Evolutionary conservation across 169 alveolate genomes (phyloP).

Genomic region (Cryptosporidium muris): DNA sequence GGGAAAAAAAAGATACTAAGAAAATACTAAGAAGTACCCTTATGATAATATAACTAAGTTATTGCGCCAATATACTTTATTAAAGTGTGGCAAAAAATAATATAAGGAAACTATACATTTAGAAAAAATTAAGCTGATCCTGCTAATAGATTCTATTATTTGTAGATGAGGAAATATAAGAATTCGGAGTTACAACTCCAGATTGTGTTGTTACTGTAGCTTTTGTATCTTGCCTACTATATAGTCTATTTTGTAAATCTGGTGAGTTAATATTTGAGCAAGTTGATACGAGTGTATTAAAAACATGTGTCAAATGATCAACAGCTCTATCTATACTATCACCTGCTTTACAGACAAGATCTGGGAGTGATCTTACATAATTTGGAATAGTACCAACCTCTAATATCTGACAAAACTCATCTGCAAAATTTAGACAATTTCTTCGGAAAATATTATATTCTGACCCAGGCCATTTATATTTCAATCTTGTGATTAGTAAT

Average conservation of each 20-base stretch:
- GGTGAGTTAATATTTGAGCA: slow-evolving; percentile 28
- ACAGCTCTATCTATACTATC: slow-evolving; percentile 55
- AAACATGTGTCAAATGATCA: slow-evolving; percentile 15
- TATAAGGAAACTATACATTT: too few species aligned
- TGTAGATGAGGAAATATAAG: too few species aligned
- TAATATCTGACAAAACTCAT: slow-evolving; percentile 49
- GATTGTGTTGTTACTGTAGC: too few species aligned
- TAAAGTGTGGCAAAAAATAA: neutral
- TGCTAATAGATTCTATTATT: neutral
- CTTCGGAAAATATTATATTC: slow-evolving; percentile 69
- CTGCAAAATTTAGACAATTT: slow-evolving; percentile 71
- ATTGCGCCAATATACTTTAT: slow-evolving; percentile 4
- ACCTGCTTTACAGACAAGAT: slow-evolving; percentile 56
- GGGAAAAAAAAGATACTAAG: too few species aligned
- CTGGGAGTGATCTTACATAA: slow-evolving; percentile 59
- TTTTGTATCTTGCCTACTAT: neutral
- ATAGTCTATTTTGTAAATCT: neutral
- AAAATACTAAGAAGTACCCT: too few species aligned
- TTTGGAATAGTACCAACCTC: slow-evolving; percentile 52
- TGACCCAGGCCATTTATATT: slow-evolving; percentile 69
- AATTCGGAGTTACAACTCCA: too few species aligned
- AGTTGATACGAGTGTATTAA: slow-evolving; percentile 33
- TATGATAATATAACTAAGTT: too few species aligned
- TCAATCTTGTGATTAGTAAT: slow-evolving; percentile 41
- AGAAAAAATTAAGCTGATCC: neutral